Evolutionary conservation across 345 rosid species (phyloP).

Genomic region (Boechera retrofracta): DNA sequence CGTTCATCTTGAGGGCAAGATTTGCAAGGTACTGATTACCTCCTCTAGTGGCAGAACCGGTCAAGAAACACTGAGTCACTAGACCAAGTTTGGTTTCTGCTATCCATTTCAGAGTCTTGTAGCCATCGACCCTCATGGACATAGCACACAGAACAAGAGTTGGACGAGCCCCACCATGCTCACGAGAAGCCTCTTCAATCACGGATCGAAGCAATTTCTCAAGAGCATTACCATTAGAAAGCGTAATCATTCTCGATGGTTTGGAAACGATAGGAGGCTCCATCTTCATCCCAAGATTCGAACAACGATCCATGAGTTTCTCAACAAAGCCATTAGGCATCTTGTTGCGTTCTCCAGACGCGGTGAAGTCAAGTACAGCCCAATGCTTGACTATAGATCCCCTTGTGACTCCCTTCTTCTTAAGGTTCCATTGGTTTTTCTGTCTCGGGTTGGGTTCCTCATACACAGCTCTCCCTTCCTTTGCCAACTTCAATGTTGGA

Average conservation of each 20-base stretch:
- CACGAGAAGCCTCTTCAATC: conserved; percentile 37
- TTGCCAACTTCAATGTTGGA: conserved; percentile 63
- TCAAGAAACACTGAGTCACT: conserved; percentile 85
- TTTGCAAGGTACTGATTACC: conserved; percentile 73
- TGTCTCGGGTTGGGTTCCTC: conserved; percentile 53
- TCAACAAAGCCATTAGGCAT: conserved; percentile 46
- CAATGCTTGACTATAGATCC: conserved; percentile 67
- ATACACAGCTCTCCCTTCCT: conserved; percentile 45
- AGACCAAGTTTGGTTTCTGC: conserved; percentile 80
- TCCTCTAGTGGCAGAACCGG: conserved; percentile 46
- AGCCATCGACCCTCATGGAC: conserved; percentile 64
- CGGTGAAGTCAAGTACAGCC: conserved; percentile 79
- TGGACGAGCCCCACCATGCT: conserved; percentile 45
- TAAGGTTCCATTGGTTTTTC: conserved; percentile 78
- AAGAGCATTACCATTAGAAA: conserved; percentile 51
- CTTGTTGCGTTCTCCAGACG: conserved; percentile 32
- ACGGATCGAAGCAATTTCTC: conserved; percentile 50
- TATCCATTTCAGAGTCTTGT: conserved; percentile 82
- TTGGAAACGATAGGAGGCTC: conserved; percentile 48
- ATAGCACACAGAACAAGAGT: conserved; percentile 77
- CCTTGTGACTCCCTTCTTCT: conserved; percentile 56
- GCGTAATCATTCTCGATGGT: conserved; percentile 49
- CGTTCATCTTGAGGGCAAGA: conserved; percentile 86
- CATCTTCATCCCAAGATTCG: conserved; percentile 63
- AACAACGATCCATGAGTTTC: conserved; percentile 52